Evolutionary conservation across 176 grass and related monocot species (phyloP).

Genomic region (Raddia distichophylla): DNA sequence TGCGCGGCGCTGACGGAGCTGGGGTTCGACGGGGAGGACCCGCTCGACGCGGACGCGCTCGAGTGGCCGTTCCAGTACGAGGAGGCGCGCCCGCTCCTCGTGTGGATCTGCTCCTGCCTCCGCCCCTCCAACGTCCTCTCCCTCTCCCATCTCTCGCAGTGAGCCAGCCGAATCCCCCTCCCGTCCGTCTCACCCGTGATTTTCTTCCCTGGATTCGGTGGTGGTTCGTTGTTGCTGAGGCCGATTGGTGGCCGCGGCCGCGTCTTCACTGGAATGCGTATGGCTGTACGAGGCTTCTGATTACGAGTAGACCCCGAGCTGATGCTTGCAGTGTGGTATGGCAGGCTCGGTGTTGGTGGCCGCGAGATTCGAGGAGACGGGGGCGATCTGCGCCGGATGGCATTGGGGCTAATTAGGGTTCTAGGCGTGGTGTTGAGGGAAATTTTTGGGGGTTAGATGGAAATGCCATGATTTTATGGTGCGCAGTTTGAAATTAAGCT

Average conservation of each 20-base stretch:
- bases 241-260: background rate
- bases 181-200: background rate
- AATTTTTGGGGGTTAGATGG: background rate
- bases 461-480: background rate
- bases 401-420: background rate
- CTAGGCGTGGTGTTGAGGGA: background rate
- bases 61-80: conserved; percentile 99
- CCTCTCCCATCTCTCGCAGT: conserved; percentile 80
- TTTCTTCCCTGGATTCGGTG: conserved; percentile 11
- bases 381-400: background rate
- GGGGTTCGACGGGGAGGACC: conserved; percentile 88
- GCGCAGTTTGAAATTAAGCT: background rate
- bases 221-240: conserved; percentile 5
- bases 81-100: conserved; percentile 82
- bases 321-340: background rate
- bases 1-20: conserved; percentile 81
- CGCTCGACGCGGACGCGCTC: conserved; percentile 92
- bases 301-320: background rate
- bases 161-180: background rate
- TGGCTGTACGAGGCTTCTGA: background rate
- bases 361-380: conserved; percentile 11
- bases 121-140: conserved; percentile 97
- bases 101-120: conserved; percentile 99
- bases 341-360: background rate
- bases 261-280: background rate